Conservation (phyloP, 176 grass and related monocot species). For the Lolium multiflorum region DNA sequence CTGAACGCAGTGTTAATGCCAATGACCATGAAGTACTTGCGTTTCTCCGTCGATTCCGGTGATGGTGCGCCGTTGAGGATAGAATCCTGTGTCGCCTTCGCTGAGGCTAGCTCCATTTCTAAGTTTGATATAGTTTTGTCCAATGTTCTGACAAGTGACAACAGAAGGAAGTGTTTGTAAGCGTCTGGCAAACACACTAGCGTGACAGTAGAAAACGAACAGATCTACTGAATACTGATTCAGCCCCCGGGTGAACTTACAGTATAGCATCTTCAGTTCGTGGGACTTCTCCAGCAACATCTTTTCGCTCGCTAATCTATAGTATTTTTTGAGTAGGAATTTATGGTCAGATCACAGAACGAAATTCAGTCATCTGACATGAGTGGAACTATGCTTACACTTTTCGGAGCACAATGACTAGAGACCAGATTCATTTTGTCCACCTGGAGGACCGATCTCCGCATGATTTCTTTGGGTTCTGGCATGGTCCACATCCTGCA, state of each 20-base stretch:
- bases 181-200: background rate
- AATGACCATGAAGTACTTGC: conserved; percentile 84
- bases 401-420: conserved; percentile 59
- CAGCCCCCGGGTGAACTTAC: conserved; percentile 44
- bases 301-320: conserved; percentile 44
- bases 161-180: conserved; percentile 2
- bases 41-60: conserved; percentile 40
- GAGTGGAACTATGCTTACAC: conserved; percentile 42
- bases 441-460: conserved; percentile 53
- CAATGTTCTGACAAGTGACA: conserved; percentile 64
- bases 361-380: background rate
- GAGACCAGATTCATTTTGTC: conserved; percentile 64
- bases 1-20: conserved; percentile 97
- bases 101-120: conserved; percentile 86
- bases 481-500: conserved; percentile 95
- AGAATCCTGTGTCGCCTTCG: conserved; percentile 72
- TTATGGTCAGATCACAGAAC: background rate
- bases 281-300: conserved; percentile 53
- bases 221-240: background rate
- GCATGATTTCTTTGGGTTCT: conserved; percentile 77
- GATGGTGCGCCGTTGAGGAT: conserved; percentile 55
- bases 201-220: background rate
- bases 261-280: conserved; percentile 71
- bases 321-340: background rate
- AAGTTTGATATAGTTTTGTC: conserved; percentile 90